Evolutionary conservation across 2,329 filamentous ascomycete species (phyloP).

Genomic region (Zymoseptoria brevis): DNA sequence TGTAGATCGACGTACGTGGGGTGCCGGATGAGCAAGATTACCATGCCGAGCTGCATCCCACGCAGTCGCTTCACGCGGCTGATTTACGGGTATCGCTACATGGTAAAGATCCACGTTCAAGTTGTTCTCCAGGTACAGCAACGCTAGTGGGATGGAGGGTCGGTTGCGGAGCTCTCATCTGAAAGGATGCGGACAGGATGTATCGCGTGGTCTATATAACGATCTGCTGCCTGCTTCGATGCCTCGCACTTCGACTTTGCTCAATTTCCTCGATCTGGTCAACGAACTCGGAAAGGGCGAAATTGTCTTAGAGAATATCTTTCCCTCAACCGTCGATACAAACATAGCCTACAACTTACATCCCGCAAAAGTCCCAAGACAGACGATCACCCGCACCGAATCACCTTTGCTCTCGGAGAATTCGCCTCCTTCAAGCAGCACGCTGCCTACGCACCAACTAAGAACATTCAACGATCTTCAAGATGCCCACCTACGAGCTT

Average conservation of each 20-base stretch:
- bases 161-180: neutral
- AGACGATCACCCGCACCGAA: neutral
- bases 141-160: neutral
- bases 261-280: neutral
- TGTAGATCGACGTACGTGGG: too few species aligned
- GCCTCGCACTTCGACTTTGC: neutral
- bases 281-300: neutral
- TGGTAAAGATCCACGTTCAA: neutral
- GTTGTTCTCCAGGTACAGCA: neutral
- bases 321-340: neutral
- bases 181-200: neutral
- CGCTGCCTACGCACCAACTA: neutral
- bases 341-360: neutral
- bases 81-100: neutral
- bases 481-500: slow-evolving; percentile 19
- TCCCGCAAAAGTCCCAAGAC: neutral
- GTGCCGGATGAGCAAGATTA: neutral
- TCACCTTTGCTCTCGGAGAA: neutral
- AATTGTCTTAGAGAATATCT: neutral
- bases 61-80: neutral
- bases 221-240: neutral
- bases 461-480: neutral
- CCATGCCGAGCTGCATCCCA: neutral
- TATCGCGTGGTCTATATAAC: neutral
- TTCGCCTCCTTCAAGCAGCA: neutral